Evolutionary conservation across 257 asterid species (phyloP), one percentile per base, ranked within the genome.

Genomic region (Nicotiana undulata): DNA sequence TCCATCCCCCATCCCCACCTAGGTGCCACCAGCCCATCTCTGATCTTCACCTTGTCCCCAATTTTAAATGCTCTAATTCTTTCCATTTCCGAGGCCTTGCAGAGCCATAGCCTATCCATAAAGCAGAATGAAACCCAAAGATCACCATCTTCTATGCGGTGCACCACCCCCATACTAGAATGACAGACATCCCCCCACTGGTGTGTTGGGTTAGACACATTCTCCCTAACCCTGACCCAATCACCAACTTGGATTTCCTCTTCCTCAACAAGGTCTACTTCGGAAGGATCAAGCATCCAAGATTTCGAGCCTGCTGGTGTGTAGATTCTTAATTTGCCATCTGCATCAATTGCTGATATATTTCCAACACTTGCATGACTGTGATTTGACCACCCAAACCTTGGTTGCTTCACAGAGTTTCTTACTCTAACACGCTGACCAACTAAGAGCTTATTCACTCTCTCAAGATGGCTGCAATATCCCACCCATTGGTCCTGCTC

Each of bases 1-100:
- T 94, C 99, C 99, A 96, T 94, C 18, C 99, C 99, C 99, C 99
- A 96, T 16, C 94, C 99, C 99, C 98, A 96, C 67, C 99, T 83
- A 22, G 99, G 98, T 2, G 86, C 85, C 87, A 89, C 98, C 87
- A 96, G 81, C 72, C 96, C 96, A 3, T 89, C 96, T 84, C 85
- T 93, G 80, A 96, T 92, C 85, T 84, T 89, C 88, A 92, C 99
- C 89, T 86, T 92, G 79, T 96, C 99, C 81, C 97, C 97, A 6
- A 89, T 88, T 68, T 79, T 84, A 79, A 90, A 96, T 16, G 97
- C 81, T 70, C 95, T 87, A 9, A 90, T 83, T 68, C 90, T 88
- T 80, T 91, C 97, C 93, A 94, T 86, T 83, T 96, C 99, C 80
- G 80, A 81, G 3, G 88, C 83, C 86, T 96, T 96, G 79, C 98